phyloP scores from a whole-genome alignment of 2,329 filamentous ascomycete genomes.

The Fusarium pseudoanthophilum region DNA sequence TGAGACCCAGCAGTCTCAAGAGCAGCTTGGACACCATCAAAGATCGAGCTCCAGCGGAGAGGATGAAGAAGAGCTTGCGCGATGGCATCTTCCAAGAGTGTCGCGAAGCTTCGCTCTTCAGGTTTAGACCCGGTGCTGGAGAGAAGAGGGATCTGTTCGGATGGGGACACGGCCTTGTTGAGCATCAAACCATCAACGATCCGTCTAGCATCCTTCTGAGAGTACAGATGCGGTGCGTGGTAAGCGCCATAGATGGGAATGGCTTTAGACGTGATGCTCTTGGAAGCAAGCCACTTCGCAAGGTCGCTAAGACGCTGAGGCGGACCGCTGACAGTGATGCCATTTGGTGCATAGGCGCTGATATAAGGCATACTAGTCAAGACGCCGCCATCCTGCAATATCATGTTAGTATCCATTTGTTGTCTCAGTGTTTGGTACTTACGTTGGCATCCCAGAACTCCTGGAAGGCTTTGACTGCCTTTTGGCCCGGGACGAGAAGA shows the following conservation, averaged over 20 bases:
- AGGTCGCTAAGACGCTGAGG: slow-evolving; percentile 29
- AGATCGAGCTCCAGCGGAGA: slow-evolving; percentile 28
- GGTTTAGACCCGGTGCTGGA: slow-evolving; percentile 8
- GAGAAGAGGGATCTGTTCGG: slow-evolving; percentile 12
- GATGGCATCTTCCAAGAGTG: slow-evolving; percentile 27
- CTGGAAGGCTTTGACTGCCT: slow-evolving; percentile 3
- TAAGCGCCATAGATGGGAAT: slow-evolving; percentile 37
- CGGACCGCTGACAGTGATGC: slow-evolving; percentile 32
- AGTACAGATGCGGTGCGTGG: slow-evolving; percentile 36
- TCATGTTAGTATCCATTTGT: neutral
- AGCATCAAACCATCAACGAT: slow-evolving; percentile 12
- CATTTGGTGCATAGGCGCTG: slow-evolving; percentile 35
- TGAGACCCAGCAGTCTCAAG: neutral
- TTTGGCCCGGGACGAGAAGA: slow-evolving; percentile 24
- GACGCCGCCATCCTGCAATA: neutral
- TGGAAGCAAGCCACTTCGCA: neutral
- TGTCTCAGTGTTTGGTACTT: fast-evolving
- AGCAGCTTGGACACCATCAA: slow-evolving; percentile 8
- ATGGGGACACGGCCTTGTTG: neutral
- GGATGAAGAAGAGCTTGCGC: slow-evolving; percentile 20
- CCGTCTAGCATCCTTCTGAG: slow-evolving; percentile 12
- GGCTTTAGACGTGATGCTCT: slow-evolving; percentile 10
- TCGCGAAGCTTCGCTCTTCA: slow-evolving; percentile 24
- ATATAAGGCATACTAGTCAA: slow-evolving; percentile 35
- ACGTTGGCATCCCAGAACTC: slow-evolving; percentile 8